Base-by-base conservation (phyloP, 1,284 basidiomycete genomes). In the Apiotrichum domesticum region DNA sequence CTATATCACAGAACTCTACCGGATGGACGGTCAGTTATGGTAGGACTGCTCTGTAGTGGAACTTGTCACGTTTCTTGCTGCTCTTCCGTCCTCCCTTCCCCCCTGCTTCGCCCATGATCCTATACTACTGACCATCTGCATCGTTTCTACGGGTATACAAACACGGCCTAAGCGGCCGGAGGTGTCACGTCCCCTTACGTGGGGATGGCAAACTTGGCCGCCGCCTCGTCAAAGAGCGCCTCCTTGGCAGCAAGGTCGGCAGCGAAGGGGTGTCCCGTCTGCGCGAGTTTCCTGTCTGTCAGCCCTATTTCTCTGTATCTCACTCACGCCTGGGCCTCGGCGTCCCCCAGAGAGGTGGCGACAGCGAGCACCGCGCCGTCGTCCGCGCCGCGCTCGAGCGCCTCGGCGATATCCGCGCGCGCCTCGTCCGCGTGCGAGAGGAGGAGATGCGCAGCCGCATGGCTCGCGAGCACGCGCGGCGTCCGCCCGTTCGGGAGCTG, bases 401-500 rank as follows among this genome's bases (percentile, higher is more conserved):
- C 87, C 72, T 95, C 89, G 57, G 86, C 83, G 45, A 94, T 78
- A 70, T 94, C 91, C 9, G 87, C 90, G 70, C 86, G 85, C 8
- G 91, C 91, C 62, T 88, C 90, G 29, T 83, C 80, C 51, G 88
- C 79, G 71, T 95, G 87, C 41, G 88, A 87, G 29, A 87, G 82
- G 37, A 93, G 78, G 35, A 92, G 83, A 62, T 93, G 87, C 14
- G 87, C 85, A 29, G 93, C 84, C 2, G 88, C 90, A 61, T 92
- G 87, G 5, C 89, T 85, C 10, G 88, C 87, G 35, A 95, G 81
- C 14, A 94, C 72, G 78, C 66, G 85, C 80, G 45, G 86, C 51
- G 67, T 80, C 80, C 21, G 88, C 80, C 61, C 93, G 70, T 87
- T 87, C 2, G 92, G 92, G 64, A 91, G 87, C 40, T 85, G 87